These are phyloP conservation scores for Fagopyrum esculentum DNA, from an alignment of 148 eudicot species.

Conservation along the genomic window DNA sequence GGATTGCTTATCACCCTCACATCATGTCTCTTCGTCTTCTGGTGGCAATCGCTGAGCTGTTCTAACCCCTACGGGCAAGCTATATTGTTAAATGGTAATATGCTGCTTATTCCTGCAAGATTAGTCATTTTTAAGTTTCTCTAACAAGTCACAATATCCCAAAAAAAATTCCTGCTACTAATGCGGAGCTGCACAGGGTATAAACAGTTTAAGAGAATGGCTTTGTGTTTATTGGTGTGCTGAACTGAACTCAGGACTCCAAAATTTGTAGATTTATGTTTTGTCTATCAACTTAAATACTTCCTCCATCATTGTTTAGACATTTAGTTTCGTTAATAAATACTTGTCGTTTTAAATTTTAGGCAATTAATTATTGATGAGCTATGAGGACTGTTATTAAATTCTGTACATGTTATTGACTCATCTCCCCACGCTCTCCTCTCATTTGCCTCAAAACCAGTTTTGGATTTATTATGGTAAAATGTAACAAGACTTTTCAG, in stretches of 20 bases:
- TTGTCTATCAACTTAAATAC: background rate
- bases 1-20: conserved; percentile 57
- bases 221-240: background rate
- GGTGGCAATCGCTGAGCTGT: conserved; percentile 82
- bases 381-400: background rate
- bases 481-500: background rate
- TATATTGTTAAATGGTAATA: conserved; percentile 77
- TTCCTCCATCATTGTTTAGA: background rate
- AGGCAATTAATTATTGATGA: background rate
- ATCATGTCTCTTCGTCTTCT: conserved; percentile 63
- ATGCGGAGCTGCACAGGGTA: background rate
- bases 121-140: background rate
- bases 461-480: background rate
- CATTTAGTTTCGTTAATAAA: background rate
- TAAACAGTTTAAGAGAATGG: background rate
- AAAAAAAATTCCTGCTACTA: background rate
- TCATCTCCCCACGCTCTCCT: background rate
- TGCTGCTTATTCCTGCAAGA: background rate
- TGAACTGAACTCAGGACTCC: background rate
- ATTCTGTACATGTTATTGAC: background rate
- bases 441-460: background rate
- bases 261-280: background rate
- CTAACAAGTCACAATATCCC: background rate
- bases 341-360: background rate
- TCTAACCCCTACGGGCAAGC: conserved; percentile 78